A percentile compares a stretch with the other conserved stretches of the same genome.
These are phyloP conservation scores for Sporothrix schenckii DNA, from an alignment of 2,329 filamentous ascomycete species.

Conservation along the genomic window DNA sequence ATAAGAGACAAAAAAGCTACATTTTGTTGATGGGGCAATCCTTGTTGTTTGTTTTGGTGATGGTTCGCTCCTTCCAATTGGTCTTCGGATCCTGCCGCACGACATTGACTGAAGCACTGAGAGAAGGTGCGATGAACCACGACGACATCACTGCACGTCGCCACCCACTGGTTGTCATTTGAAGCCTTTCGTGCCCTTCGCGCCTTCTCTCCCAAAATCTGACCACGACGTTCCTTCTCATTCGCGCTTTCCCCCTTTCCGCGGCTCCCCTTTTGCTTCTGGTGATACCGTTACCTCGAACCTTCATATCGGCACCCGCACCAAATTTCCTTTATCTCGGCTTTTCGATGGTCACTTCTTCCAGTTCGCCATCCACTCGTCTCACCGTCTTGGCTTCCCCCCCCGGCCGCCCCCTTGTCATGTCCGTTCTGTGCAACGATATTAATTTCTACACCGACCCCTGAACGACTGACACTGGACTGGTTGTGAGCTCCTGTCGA, in stretches of 20 bases:
- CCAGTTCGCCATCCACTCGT: conserved; percentile 1
- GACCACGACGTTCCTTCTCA: background rate
- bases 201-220: background rate
- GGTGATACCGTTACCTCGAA: conserved; percentile 30
- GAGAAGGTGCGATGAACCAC: conserved; percentile 7
- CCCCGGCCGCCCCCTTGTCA: conserved; percentile 6
- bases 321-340: background rate
- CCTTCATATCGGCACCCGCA: conserved; percentile 2
- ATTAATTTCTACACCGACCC: conserved; percentile 18
- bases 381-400: background rate
- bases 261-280: conserved; percentile 3
- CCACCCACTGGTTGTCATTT: background rate
- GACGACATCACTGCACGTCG: background rate
- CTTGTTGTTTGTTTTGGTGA: conserved; percentile 22
- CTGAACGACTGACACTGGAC: conserved; percentile 10
- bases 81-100: background rate
- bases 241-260: background rate
- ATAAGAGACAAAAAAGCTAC: conserved; percentile 7
- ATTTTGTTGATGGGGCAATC: conserved; percentile 29
- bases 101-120: background rate
- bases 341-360: background rate
- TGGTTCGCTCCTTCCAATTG: conserved; percentile 23
- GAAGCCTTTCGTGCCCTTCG: background rate
- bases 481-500: conserved; percentile 25
- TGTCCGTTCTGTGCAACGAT: conserved; percentile 16